Evolutionary conservation across 1,284 basidiomycete species (phyloP), one percentile per base, ranked within the genome.

Genomic region (Lignosus rhinocerotis): DNA sequence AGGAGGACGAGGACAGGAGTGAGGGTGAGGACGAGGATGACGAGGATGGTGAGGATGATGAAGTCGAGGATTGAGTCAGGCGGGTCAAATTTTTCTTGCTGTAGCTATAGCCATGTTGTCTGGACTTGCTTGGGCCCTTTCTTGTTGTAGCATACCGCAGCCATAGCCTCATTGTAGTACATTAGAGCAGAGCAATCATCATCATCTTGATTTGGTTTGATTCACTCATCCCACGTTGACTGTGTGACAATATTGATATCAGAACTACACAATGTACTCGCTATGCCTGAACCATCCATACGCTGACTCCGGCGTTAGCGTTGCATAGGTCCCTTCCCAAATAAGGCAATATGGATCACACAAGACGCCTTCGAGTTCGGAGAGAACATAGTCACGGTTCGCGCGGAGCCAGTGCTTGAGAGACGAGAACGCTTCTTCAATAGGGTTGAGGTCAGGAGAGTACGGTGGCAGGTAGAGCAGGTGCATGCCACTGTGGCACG

Each of bases 371-470:
- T 53, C 62, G 5, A 58, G 17, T 45, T 67, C 60, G 11, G 57
- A 55, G 17, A 54, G 54, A 34, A 66, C 65, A 48, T 62, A 65
- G 38, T 65, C 61, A 1, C 62, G 58, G 49, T 73, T 62, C 6
- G 21, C 3, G 12, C 64, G 59, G 21, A 74, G 54, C 63, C 67
- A 72, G 1, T 63, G 46, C 57, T 75, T 75, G 51, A 75, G 68
- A 2, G 60, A 56, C 1, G 71, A 73, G 62, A 76, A 74, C 5
- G 62, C 69, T 51, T 70, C 67, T 58, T 74, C 69, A 19, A 75
- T 73, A 0, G 71, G 73, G 47, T 75, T 74, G 51, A 68, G 60
- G 55, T 75, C 73, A 6, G 73, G 73, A 4, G 73, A 75, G 59
- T 75, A 74, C 8, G 70, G 56, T 16, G 75, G 73, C 8, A 76